phyloP scores from a whole-genome alignment of 2,329 filamentous ascomycete species.

The Talaromyces sp. region DNA sequence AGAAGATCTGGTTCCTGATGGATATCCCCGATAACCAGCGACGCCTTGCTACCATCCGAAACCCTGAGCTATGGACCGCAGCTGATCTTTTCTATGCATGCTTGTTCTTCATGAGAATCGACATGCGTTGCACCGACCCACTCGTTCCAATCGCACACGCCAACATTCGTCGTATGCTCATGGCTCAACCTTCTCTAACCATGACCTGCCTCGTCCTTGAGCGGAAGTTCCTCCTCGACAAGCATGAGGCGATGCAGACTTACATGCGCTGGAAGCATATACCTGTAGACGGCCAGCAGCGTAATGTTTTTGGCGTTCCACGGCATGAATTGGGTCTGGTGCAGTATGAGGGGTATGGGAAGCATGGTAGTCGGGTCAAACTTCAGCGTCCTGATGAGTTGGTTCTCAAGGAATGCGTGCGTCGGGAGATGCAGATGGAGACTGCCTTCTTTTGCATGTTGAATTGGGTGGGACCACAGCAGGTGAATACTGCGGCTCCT shows the following conservation, averaged over 20 bases:
- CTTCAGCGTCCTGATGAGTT: slow-evolving; percentile 59
- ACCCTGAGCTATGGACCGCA: slow-evolving; percentile 55
- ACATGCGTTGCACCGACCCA: slow-evolving; percentile 66
- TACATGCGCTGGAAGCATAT: slow-evolving; percentile 58
- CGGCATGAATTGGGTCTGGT: slow-evolving; percentile 51
- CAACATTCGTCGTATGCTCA: slow-evolving; percentile 55
- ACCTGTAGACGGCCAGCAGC: slow-evolving; percentile 27
- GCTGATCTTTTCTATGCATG: slow-evolving; percentile 60
- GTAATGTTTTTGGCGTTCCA: slow-evolving; percentile 52
- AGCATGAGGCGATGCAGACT: slow-evolving; percentile 54
- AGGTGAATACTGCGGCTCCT: not conserved
- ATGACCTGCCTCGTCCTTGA: slow-evolving; percentile 61
- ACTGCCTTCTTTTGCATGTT: slow-evolving; percentile 39
- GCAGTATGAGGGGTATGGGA: slow-evolving; percentile 36
- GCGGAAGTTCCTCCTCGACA: slow-evolving; percentile 50
- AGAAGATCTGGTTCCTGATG: slow-evolving; percentile 71
- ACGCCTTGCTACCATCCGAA: slow-evolving; percentile 55
- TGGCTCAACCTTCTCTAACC: slow-evolving; percentile 58
- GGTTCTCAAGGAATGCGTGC: slow-evolving; percentile 54
- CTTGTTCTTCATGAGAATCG: slow-evolving; percentile 68
- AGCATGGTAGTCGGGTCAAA: slow-evolving; percentile 36
- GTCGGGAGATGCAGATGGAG: slow-evolving; percentile 54
- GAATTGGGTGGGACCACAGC: not conserved
- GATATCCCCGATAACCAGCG: slow-evolving; percentile 59
- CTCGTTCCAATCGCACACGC: slow-evolving; percentile 51